Percentiles rank a stretch among this genome's conserved stretches.
phyloP scores from a whole-genome alignment of 768 basidiomycete genomes.

The Auriscalpium microsporum region DNA sequence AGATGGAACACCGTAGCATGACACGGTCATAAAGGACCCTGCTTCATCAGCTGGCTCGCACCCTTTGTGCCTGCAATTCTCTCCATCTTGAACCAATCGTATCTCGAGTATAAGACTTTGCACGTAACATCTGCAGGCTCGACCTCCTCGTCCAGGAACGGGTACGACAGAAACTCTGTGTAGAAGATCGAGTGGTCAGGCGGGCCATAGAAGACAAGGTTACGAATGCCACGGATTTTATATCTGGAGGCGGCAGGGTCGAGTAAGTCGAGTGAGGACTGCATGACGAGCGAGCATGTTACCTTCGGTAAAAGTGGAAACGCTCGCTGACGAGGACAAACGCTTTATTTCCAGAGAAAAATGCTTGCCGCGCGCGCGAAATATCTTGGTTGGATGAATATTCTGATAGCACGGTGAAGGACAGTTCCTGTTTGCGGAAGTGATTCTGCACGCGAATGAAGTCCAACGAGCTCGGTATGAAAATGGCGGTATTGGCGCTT shows the following conservation, averaged over 20 bases:
- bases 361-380: slow-evolving; percentile 83
- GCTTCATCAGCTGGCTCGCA: slow-evolving; percentile 22
- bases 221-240: slow-evolving; percentile 87
- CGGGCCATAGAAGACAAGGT: slow-evolving; percentile 87
- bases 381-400: slow-evolving; percentile 94
- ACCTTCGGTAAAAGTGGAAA: slow-evolving; percentile 97
- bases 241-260: slow-evolving; percentile 43
- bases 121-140: slow-evolving; percentile 80
- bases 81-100: slow-evolving; percentile 83
- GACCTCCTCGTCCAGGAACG: slow-evolving; percentile 86
- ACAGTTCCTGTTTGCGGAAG: slow-evolving; percentile 65
- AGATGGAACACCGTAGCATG: not conserved
- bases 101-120: slow-evolving; percentile 76
- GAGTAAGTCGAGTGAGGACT: not conserved
- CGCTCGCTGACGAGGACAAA: slow-evolving; percentile 91
- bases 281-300: slow-evolving; percentile 1
- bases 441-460: slow-evolving; percentile 87
- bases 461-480: slow-evolving; percentile 94
- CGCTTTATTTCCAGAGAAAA: slow-evolving; percentile 80
- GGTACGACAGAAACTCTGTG: slow-evolving; percentile 80
- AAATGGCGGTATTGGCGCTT: slow-evolving; percentile 79
- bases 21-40: not conserved
- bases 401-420: slow-evolving; percentile 87
- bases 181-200: slow-evolving; percentile 91
- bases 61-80: slow-evolving; percentile 58